Evolutionary conservation across 768 basidiomycete species (phyloP).

Genomic region (Crucibulum laeve): DNA sequence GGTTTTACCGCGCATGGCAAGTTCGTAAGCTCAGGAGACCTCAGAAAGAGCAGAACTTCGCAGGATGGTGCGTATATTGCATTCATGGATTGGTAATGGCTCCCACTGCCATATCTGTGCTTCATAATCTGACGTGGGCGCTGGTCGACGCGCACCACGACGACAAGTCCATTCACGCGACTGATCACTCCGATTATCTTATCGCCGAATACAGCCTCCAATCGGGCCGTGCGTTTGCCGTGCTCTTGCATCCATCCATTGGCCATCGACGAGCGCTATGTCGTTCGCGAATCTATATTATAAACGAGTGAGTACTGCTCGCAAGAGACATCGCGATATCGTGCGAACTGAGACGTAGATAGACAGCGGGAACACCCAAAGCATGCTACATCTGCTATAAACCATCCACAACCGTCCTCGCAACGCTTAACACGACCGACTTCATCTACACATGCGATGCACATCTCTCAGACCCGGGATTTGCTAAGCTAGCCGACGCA

Average conservation of each 20-base stretch:
- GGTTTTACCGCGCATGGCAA: slow-evolving; percentile 6
- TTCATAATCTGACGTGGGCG: no score
- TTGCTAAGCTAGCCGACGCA: slow-evolving; percentile 45
- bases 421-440: slow-evolving; percentile 78
- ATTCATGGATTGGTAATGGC: not conserved
- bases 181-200: no score
- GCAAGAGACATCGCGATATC: slow-evolving; percentile 1
- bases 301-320: slow-evolving; percentile 61
- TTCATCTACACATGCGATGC: slow-evolving; percentile 80
- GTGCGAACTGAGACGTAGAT: slow-evolving; percentile 11
- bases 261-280: no score
- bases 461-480: slow-evolving; percentile 80
- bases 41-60: no score
- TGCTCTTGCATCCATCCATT: not conserved
- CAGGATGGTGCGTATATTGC: no score
- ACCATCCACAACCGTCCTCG: slow-evolving; percentile 79
- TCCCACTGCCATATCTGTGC: no score
- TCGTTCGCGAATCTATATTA: slow-evolving; percentile 80
- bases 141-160: no score
- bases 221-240: no score
- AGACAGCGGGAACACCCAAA: slow-evolving; percentile 77
- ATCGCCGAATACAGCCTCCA: no score
- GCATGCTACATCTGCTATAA: slow-evolving; percentile 78
- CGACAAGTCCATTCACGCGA: no score
- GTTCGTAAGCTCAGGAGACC: not conserved